phyloP scores from a whole-genome alignment of 139 green algal species.

The Mesotaenium endlicherianum region DNA sequence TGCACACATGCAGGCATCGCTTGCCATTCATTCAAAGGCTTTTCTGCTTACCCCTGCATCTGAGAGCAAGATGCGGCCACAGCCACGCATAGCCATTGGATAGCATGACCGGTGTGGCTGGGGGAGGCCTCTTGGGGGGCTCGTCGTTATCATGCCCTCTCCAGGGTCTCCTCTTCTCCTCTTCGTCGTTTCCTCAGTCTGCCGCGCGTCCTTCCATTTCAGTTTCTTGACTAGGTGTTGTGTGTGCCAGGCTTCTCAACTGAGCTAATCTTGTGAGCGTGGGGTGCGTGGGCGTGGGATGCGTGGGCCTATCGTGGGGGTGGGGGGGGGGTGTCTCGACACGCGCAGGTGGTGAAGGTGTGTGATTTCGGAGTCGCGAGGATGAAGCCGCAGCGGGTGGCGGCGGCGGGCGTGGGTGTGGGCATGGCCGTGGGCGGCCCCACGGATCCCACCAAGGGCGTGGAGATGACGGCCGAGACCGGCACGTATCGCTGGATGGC shows the following conservation, averaged over 20 bases:
- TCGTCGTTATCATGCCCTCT: background rate
- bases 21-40: too few species aligned
- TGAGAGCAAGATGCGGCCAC: too few species aligned
- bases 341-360: constrained; percentile 71
- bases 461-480: constrained; percentile 94
- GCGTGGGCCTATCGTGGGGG: background rate
- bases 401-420: constrained; percentile 5
- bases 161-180: background rate
- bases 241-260: background rate
- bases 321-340: background rate
- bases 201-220: background rate
- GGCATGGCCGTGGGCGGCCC: background rate
- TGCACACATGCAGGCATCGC: too few species aligned
- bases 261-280: background rate
- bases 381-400: constrained; percentile 65
- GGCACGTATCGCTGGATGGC: constrained; percentile 99
- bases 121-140: too few species aligned
- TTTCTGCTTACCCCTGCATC: too few species aligned
- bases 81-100: too few species aligned
- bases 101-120: too few species aligned
- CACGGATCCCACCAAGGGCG: background rate
- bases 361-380: constrained; percentile 96
- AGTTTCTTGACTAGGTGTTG: background rate
- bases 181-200: background rate
- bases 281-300: background rate